Conservation (phyloP, 139 green algal species). For the Coccomyxa sp. region DNA sequence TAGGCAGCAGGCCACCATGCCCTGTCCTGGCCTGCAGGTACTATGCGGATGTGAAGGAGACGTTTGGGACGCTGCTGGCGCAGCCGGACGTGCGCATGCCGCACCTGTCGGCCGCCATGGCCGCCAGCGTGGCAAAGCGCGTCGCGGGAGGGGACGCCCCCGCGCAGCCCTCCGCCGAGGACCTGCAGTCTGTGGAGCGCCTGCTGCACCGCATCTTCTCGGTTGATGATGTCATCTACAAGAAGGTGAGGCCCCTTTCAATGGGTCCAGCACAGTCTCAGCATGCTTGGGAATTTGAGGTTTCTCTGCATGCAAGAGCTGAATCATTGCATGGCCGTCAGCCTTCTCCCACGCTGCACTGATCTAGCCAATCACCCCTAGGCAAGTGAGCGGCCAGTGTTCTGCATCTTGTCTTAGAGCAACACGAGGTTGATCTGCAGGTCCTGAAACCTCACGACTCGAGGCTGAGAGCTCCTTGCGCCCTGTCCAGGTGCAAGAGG, state of each 20-base stretch:
- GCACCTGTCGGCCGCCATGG: background rate
- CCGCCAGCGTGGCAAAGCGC: slow-evolving; percentile 2
- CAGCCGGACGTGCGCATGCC: slow-evolving; percentile 9
- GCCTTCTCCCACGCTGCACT: too few relatives aligned
- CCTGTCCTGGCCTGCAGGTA: too few relatives aligned
- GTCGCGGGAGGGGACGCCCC: background rate
- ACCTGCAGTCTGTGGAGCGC: slow-evolving; percentile 14
- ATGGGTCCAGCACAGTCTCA: background rate
- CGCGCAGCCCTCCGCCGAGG: background rate
- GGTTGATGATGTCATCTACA: slow-evolving; percentile 59
- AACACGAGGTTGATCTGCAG: background rate
- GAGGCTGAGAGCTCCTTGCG: background rate
- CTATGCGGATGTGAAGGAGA: slow-evolving; percentile 8
- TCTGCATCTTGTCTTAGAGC: too few relatives aligned
- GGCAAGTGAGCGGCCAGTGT: background rate
- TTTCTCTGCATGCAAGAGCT: background rate
- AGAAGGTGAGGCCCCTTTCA: slow-evolving; percentile 18
- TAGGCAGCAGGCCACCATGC: too few relatives aligned
- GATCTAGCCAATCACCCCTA: background rate
- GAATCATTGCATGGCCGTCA: too few relatives aligned
- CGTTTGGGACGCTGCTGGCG: slow-evolving; percentile 7
- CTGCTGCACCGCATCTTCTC: slow-evolving; percentile 45
- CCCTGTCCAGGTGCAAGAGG: slow-evolving; percentile 5
- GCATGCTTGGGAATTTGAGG: background rate
- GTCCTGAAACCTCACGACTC: background rate